phyloP scores from a whole-genome alignment of 2,329 filamentous ascomycete species.

The Penicillium sp. region DNA sequence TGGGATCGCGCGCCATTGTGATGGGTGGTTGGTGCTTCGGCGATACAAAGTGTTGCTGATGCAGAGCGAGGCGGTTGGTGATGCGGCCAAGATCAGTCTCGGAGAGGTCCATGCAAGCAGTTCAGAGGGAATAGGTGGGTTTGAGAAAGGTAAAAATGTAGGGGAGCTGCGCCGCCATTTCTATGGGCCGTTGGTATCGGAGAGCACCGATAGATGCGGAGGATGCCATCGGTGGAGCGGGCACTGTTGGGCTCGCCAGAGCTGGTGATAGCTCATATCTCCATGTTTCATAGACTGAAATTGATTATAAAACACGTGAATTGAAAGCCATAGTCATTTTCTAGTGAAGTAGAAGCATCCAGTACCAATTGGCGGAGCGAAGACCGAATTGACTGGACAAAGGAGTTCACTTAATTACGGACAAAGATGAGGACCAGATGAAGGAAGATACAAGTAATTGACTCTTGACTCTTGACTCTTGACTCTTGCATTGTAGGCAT shows the following conservation, averaged over 20 bases:
- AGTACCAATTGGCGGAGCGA: neutral
- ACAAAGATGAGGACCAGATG: neutral
- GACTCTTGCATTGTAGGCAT: neutral
- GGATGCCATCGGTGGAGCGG: conserved; percentile 18
- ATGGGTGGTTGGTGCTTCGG: conserved; percentile 9
- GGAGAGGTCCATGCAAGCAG: conserved; percentile 20
- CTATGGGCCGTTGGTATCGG: conserved; percentile 28
- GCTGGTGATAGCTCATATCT: neutral
- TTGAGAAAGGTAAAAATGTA: conserved; percentile 3
- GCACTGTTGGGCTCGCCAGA: neutral
- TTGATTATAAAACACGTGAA: neutral
- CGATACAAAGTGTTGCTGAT: conserved; percentile 30
- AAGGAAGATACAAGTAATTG: neutral
- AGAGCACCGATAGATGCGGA: conserved; percentile 32
- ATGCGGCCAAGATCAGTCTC: conserved; percentile 22
- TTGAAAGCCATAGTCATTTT: neutral
- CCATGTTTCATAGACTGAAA: neutral
- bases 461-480: no score
- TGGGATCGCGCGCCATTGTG: conserved; percentile 41
- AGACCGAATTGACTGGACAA: neutral
- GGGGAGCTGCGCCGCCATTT: conserved; percentile 9
- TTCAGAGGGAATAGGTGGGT: neutral
- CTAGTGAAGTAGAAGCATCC: neutral
- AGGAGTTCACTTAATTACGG: neutral
- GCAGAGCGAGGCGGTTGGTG: conserved; percentile 31